Evolutionary conservation across 2,329 filamentous ascomycete genomes (phyloP).

Genomic region (Didymella keratinophila): DNA sequence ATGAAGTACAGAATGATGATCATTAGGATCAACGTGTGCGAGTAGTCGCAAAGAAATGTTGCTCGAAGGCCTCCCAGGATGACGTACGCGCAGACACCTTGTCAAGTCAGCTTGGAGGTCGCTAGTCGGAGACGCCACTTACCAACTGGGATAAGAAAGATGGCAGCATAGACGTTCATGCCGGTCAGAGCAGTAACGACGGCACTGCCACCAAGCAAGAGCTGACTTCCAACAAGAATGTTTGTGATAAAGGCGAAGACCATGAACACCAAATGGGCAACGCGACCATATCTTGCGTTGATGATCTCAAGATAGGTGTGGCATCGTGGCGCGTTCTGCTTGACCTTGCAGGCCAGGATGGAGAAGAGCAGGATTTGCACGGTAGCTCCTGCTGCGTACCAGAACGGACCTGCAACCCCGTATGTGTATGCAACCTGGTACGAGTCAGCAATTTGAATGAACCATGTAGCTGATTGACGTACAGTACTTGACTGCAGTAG

Average conservation of each 20-base stretch:
- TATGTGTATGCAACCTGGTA: conserved; percentile 36
- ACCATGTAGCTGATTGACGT: neutral
- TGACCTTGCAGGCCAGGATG: conserved; percentile 55
- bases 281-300: conserved; percentile 50
- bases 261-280: conserved; percentile 53
- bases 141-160: conserved; percentile 55
- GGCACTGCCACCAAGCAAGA: conserved; percentile 55
- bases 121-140: neutral
- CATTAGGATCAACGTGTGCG: conserved; percentile 54
- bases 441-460: neutral
- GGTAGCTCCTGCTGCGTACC: conserved; percentile 55
- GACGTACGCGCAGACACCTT: conserved; percentile 49
- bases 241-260: conserved; percentile 55
- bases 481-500: conserved; percentile 40
- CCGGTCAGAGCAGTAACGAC: conserved; percentile 55
- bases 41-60: conserved; percentile 54
- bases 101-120: too few relatives aligned
- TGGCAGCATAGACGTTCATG: conserved; percentile 55
- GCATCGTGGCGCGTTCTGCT: conserved; percentile 51
- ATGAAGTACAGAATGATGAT: conserved; percentile 57
- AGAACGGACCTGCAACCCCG: conserved; percentile 44
- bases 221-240: conserved; percentile 53
- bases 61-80: conserved; percentile 51
- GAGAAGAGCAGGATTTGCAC: conserved; percentile 57
- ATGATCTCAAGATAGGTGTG: conserved; percentile 56